Base-by-base conservation (phyloP, 805 yeast species). In the Wickerhamiella kurtzmanii region DNA sequence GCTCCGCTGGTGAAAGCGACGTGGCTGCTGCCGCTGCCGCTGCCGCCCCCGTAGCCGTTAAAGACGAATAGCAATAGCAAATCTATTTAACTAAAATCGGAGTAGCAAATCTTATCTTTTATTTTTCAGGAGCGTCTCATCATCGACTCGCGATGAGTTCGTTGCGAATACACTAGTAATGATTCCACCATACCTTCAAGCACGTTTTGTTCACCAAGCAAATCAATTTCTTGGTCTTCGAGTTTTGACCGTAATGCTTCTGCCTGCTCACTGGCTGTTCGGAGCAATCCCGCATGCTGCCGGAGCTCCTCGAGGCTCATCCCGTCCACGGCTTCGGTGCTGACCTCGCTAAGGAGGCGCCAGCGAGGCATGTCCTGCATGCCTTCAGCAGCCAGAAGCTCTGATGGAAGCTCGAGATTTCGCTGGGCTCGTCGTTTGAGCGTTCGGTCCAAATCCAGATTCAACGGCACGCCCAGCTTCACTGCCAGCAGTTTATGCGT, bases 151-250 rank as follows among this genome's bases (percentile, higher is more conserved):
- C 59, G 59, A 45, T 56, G 56, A 42, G 50, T 53, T 22, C 55
- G 52, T 32, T 92, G 96, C 4, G 95, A 82, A 60, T 88, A 87
- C 5, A 95, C 96, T 15, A 88, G 83, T 55, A 88, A 66, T 56
- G 85, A 87, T 59, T 86, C 95, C 38, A 92, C 87, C 54, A 92
- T 94, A 2, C 80, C 73, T 55, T 89, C 95, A 59, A 80, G 87
- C 15, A 88, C 76, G 32, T 73, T 74, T 56, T 83, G 82, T 60
- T 87, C 94, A 39, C 70, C 72, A 48, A 67, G 67, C 17, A 79
- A 64, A 6, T 71, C 76, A 35, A 61, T 60, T 43, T 73, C 67
- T 49, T 73, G 67, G 50, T 72, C 62, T 43, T 69, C 68, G 82
- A 88, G 79, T 9, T 74, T 65, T 13, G 68, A 60, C 13, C 74